Conservation (phyloP, 169 alveolate genomes). For the Eimeria zaria region DNA sequence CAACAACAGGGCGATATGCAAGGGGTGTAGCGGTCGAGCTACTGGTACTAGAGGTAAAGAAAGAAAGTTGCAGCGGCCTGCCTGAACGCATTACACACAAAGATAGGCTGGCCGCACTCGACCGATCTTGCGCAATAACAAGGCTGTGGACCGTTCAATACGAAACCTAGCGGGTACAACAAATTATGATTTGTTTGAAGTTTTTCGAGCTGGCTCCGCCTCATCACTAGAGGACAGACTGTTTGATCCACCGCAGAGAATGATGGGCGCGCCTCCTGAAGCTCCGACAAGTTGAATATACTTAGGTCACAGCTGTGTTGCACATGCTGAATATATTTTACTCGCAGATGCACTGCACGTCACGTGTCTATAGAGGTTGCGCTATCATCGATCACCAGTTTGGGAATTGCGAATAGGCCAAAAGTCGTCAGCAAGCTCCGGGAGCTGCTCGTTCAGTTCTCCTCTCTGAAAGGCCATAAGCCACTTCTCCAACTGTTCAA, state of each 20-base stretch:
- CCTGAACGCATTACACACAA: background rate
- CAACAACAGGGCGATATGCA: background rate
- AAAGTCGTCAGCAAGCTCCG: conserved; percentile 24
- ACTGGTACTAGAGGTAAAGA: background rate
- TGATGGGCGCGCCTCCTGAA: background rate
- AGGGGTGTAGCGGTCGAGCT: conserved; percentile 3
- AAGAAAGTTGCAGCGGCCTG: conserved; percentile 3
- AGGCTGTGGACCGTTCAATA: background rate
- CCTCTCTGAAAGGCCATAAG: conserved; percentile 29
- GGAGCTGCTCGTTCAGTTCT: background rate
- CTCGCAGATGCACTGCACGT: background rate
- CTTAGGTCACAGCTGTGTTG: background rate
- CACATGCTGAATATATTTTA: background rate
- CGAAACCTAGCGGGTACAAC: background rate
- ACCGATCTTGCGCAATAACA: background rate
- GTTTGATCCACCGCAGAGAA: background rate
- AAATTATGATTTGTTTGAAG: background rate
- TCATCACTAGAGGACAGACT: background rate
- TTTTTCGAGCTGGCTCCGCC: background rate
- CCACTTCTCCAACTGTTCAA: conserved; percentile 12
- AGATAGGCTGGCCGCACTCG: background rate
- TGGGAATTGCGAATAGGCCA: conserved; percentile 3
- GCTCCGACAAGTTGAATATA: background rate
- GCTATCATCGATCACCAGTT: background rate
- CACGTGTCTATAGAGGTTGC: background rate